phyloP scores from a whole-genome alignment of 805 yeast genomes.

The Yarrowia keelungensis region DNA sequence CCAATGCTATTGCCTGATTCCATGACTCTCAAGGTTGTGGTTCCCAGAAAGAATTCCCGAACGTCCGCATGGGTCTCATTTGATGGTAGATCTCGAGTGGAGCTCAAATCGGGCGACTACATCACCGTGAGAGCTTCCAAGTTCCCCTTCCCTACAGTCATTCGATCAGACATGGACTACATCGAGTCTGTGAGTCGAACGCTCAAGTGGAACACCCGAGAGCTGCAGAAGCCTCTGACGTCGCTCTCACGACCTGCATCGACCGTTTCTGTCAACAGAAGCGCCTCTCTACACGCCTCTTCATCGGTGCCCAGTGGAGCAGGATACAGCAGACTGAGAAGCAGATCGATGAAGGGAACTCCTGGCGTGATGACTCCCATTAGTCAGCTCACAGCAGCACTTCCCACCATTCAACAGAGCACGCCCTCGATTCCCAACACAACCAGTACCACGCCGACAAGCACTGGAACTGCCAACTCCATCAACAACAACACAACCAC shows the following conservation, averaged over 20 bases:
- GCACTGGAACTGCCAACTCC: not conserved
- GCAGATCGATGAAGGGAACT: slow-evolving; percentile 35
- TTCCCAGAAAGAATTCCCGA: slow-evolving; percentile 72
- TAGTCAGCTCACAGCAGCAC: slow-evolving; percentile 31
- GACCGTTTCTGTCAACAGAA: slow-evolving; percentile 27
- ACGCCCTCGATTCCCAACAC: slow-evolving; percentile 23
- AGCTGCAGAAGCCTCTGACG: slow-evolving; percentile 77
- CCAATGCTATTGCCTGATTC: slow-evolving; percentile 93
- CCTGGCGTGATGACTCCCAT: slow-evolving; percentile 22
- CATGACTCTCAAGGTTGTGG: slow-evolving; percentile 82
- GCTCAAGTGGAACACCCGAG: slow-evolving; percentile 89
- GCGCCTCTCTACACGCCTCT: slow-evolving; percentile 23
- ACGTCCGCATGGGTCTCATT: slow-evolving; percentile 96
- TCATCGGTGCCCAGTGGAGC: slow-evolving; percentile 26
- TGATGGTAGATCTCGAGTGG: slow-evolving; percentile 88
- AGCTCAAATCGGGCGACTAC: slow-evolving; percentile 79
- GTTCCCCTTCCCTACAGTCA: slow-evolving; percentile 91
- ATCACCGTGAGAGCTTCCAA: slow-evolving; percentile 83
- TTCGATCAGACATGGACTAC: slow-evolving; percentile 66
- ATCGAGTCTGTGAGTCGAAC: slow-evolving; percentile 86
- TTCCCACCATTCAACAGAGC: slow-evolving; percentile 33
- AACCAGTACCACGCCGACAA: not conserved
- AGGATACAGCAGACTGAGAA: slow-evolving; percentile 26
- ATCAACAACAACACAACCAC: not conserved
- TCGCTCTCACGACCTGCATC: slow-evolving; percentile 54